Conservation (phyloP, 352 stramenopile genomes). For the Pythium aquatile region DNA sequence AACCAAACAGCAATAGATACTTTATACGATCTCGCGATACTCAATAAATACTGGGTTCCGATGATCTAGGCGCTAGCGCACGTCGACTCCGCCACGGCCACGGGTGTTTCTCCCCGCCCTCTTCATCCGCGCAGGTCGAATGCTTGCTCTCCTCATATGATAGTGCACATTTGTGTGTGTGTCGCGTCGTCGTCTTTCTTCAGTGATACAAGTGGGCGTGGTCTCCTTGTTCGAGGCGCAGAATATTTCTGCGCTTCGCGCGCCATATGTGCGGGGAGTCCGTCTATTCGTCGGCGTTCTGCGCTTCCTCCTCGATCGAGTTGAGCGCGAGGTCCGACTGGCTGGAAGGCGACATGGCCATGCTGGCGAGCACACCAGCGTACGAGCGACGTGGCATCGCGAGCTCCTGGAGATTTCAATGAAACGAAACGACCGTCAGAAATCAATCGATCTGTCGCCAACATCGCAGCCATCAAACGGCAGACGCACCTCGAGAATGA, state of each 20-base stretch:
- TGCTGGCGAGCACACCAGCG: conserved; percentile 54
- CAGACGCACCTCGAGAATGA: conserved; percentile 64
- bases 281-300: conserved; percentile 46
- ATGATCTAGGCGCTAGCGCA: conserved; percentile 10
- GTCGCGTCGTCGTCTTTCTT: conserved; percentile 21
- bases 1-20: conserved; percentile 26
- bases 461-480: conserved; percentile 1
- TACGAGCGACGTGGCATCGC: conserved; percentile 58
- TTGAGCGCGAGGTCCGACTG: conserved; percentile 55
- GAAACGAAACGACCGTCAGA: neutral
- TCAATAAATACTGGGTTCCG: conserved; percentile 29
- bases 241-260: neutral
- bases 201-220: conserved; percentile 19
- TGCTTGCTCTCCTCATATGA: conserved; percentile 12
- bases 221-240: neutral
- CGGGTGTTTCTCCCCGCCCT: neutral
- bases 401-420: conserved; percentile 42
- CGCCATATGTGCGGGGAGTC: neutral
- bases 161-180: conserved; percentile 9
- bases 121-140: neutral
- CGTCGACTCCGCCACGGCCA: neutral
- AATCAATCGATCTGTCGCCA: neutral
- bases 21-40: conserved; percentile 15
- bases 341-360: conserved; percentile 59
- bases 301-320: conserved; percentile 68